These are phyloP conservation scores for Cornus kousa DNA, from an alignment of 148 eudicot genomes.

Conservation along the genomic window DNA sequence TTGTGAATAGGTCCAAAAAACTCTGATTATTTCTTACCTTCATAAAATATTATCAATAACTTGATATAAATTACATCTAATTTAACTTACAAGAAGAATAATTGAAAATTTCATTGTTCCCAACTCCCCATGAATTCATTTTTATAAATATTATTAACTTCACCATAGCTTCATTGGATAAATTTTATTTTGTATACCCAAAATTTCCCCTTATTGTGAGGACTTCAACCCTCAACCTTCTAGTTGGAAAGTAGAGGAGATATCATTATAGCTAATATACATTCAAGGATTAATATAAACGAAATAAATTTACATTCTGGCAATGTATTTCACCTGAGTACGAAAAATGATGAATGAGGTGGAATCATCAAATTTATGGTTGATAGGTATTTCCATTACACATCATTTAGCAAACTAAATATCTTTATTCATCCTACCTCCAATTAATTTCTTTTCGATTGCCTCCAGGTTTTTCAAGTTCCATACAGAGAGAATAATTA, in stretches of 20 bases:
- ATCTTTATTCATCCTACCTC: neutral
- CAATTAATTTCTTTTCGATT: neutral
- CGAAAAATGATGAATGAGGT: neutral
- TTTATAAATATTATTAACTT: neutral
- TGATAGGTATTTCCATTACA: neutral
- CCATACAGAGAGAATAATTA: neutral
- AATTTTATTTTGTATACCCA: too few species aligned
- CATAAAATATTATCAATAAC: neutral
- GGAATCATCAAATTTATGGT: neutral
- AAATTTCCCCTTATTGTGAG: too few species aligned
- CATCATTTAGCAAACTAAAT: neutral
- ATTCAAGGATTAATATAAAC: too few species aligned
- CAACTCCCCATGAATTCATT: neutral
- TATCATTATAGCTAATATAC: too few species aligned
- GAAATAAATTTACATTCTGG: neutral
- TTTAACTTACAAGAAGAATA: neutral
- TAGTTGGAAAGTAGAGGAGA: too few species aligned
- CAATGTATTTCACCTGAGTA: neutral
- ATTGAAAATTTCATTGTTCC: neutral
- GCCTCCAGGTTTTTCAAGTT: neutral
- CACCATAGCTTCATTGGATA: neutral
- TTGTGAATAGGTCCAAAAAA: neutral
- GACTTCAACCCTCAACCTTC: too few species aligned
- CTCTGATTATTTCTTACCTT: neutral
- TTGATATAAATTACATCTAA: neutral